These are phyloP conservation scores for Fusarium devonianum DNA, from an alignment of 2,329 filamentous ascomycete species.

Conservation along the genomic window DNA sequence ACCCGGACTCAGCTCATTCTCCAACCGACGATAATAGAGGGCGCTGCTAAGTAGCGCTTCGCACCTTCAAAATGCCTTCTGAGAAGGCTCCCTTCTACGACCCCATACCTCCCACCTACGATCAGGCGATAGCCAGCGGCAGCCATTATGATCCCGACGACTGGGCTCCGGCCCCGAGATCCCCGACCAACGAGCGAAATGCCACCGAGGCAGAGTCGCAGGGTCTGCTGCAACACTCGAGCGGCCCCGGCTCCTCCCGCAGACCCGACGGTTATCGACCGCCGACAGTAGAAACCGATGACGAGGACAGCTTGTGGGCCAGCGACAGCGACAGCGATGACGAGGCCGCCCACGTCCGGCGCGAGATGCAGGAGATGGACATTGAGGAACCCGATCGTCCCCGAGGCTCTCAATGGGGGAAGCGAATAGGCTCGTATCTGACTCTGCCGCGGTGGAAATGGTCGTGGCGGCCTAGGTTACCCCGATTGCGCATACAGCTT, in stretches of 20 bases:
- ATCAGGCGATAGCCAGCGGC: slow-evolving; percentile 50
- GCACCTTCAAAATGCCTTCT: slow-evolving; percentile 44
- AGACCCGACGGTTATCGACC: slow-evolving; percentile 71
- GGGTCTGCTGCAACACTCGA: slow-evolving; percentile 70
- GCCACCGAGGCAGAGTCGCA: slow-evolving; percentile 79
- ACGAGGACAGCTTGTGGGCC: slow-evolving; percentile 66
- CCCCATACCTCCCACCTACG: slow-evolving; percentile 53
- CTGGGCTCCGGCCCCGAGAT: slow-evolving; percentile 43
- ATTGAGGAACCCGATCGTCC: slow-evolving; percentile 70
- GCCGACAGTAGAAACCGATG: slow-evolving; percentile 81
- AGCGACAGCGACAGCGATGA: slow-evolving; percentile 55
- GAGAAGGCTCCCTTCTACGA: slow-evolving; percentile 54
- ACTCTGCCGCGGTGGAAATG: slow-evolving; percentile 63
- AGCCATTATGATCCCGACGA: slow-evolving; percentile 45
- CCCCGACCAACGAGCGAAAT: slow-evolving; percentile 61
- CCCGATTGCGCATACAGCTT: slow-evolving; percentile 58
- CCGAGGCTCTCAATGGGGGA: slow-evolving; percentile 59
- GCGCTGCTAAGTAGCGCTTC: slow-evolving; percentile 27
- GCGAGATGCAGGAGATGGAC: slow-evolving; percentile 90
- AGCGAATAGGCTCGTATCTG: slow-evolving; percentile 61
- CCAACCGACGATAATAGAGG: slow-evolving; percentile 23
- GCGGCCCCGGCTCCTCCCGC: slow-evolving; percentile 51
- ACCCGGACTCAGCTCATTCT: slow-evolving; percentile 7
- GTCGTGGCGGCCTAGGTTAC: slow-evolving; percentile 62
- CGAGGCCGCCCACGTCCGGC: slow-evolving; percentile 72